These are phyloP conservation scores for Tetrahymena malaccensis DNA, from an alignment of 73 alveolate genomes.

Conservation along the genomic window DNA sequence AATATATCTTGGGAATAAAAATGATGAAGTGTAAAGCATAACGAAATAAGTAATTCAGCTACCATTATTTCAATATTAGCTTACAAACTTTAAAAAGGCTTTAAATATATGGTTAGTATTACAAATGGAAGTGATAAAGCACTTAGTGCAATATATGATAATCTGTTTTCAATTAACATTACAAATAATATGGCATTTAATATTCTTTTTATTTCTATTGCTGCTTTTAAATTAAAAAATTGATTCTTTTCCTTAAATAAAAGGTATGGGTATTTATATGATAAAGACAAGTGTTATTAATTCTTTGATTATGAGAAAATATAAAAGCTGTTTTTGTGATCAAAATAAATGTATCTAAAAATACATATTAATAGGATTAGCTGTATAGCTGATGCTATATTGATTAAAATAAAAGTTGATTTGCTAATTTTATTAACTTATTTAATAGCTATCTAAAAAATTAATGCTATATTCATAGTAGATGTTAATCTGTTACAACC, in stretches of 20 bases:
- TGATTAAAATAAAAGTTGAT: background rate
- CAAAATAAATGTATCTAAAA: background rate
- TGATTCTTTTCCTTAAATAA: too few relatives aligned
- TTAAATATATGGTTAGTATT: too few relatives aligned
- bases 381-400: background rate
- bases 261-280: too few relatives aligned
- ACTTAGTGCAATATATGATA: background rate
- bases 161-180: background rate
- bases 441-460: background rate
- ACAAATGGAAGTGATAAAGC: background rate
- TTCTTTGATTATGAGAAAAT: background rate
- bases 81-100: background rate
- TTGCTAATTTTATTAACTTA: background rate
- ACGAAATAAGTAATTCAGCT: background rate
- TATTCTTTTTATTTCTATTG: too few relatives aligned
- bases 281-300: too few relatives aligned
- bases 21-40: background rate
- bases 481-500: background rate
- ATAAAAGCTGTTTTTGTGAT: background rate
- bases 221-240: too few relatives aligned
- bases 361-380: background rate
- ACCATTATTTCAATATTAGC: background rate
- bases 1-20: too few relatives aligned
- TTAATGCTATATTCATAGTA: background rate
- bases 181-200: too few relatives aligned